phyloP scores from a whole-genome alignment of 495 filamentous ascomycete genomes.

The Aspergillus haitiensis region DNA sequence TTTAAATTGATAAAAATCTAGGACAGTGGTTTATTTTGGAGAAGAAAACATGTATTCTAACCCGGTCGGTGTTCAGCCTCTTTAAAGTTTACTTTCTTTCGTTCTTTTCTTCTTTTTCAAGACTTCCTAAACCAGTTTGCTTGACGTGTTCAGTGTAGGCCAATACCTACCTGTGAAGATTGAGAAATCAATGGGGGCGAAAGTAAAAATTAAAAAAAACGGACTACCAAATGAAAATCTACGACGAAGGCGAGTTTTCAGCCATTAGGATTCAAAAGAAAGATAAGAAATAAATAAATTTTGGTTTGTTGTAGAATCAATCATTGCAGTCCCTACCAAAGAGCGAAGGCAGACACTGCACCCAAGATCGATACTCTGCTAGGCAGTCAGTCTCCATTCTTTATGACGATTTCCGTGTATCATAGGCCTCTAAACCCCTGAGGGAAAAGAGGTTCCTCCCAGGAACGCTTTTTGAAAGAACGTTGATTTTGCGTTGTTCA shows the following conservation, averaged over 20 bases:
- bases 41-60: neutral
- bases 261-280: slow-evolving; percentile 7
- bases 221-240: neutral
- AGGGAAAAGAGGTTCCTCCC: slow-evolving; percentile 43
- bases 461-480: slow-evolving; percentile 65
- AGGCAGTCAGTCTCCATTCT: slow-evolving; percentile 60
- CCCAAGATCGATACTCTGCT: slow-evolving; percentile 63
- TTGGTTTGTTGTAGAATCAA: slow-evolving; percentile 54
- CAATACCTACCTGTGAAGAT: neutral
- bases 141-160: neutral
- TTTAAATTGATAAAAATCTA: neutral
- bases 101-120: slow-evolving; percentile 5
- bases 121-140: neutral
- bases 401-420: slow-evolving; percentile 63
- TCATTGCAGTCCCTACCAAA: slow-evolving; percentile 67
- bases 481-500: slow-evolving; percentile 70
- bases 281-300: slow-evolving; percentile 22
- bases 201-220: too few species aligned
- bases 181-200: too few species aligned
- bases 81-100: slow-evolving; percentile 1
- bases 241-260: too few species aligned
- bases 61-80: neutral
- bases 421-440: slow-evolving; percentile 45
- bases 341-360: slow-evolving; percentile 57
- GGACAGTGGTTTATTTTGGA: too few species aligned